phyloP scores from a whole-genome alignment of 345 rosid species.

The Aquilaria sinensis region DNA sequence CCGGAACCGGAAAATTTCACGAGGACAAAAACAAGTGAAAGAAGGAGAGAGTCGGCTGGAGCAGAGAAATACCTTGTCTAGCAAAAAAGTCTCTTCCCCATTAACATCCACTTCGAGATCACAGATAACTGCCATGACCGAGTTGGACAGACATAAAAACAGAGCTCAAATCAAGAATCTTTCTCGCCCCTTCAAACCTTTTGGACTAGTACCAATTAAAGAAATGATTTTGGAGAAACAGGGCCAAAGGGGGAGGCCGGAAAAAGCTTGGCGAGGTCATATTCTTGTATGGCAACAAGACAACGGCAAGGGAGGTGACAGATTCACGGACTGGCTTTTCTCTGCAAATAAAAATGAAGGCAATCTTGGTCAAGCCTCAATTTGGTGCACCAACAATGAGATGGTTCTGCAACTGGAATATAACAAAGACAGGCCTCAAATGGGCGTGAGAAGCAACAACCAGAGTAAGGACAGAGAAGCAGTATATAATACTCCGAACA shows the following conservation, averaged over 20 bases:
- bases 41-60: neutral
- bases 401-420: conserved; percentile 20
- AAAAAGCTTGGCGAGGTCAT: conserved; percentile 21
- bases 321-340: conserved; percentile 22
- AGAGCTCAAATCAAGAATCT: conserved; percentile 27
- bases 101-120: conserved; percentile 92
- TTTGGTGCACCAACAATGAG: conserved; percentile 30
- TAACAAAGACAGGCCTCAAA: conserved; percentile 12
- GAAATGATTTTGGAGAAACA: conserved; percentile 12
- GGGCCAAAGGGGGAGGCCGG: conserved; percentile 22
- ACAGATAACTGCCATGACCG: conserved; percentile 67
- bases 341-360: conserved; percentile 14
- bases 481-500: conserved; percentile 7
- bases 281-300: conserved; percentile 44
- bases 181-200: conserved; percentile 1
- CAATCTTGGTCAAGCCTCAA: conserved; percentile 19
- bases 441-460: conserved; percentile 21
- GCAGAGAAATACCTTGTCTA: conserved; percentile 52
- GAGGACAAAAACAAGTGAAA: neutral
- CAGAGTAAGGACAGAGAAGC: conserved; percentile 19
- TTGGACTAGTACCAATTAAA: neutral
- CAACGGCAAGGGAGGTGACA: conserved; percentile 32
- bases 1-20: neutral
- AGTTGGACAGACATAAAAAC: conserved; percentile 18
- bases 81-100: conserved; percentile 79